These are phyloP conservation scores for Aleurites moluccanus DNA, from an alignment of 441 rosid species.

Conservation along the genomic window DNA sequence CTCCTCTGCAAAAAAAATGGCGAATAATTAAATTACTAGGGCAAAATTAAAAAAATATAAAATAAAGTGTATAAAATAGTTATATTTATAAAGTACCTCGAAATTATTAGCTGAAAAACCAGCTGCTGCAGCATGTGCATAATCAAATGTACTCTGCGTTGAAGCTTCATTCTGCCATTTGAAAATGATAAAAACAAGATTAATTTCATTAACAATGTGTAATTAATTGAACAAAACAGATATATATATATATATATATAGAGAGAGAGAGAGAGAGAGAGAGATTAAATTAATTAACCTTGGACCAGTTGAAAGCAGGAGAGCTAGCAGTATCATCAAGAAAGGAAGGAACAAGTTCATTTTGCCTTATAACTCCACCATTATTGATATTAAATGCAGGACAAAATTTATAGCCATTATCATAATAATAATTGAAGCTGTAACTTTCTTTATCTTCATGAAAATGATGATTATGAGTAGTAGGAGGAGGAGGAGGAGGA, in stretches of 20 bases:
- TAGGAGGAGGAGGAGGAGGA: slow-evolving; percentile 8
- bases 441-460: slow-evolving; percentile 35
- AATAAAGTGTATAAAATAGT: background rate
- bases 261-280: too few relatives aligned
- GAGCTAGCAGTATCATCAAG: slow-evolving; percentile 97
- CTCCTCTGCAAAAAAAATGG: slow-evolving; percentile 45
- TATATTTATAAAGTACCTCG: slow-evolving; percentile 44
- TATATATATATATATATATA: too few relatives aligned
- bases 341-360: slow-evolving; percentile 44
- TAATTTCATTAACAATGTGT: background rate
- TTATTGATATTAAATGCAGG: slow-evolving; percentile 20
- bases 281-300: slow-evolving; percentile 30
- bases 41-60: background rate
- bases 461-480: slow-evolving; percentile 25
- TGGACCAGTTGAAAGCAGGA: slow-evolving; percentile 49
- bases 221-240: too few relatives aligned
- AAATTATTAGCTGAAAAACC: slow-evolving; percentile 61
- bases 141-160: slow-evolving; percentile 52
- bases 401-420: slow-evolving; percentile 20
- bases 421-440: slow-evolving; percentile 23
- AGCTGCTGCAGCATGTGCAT: slow-evolving; percentile 47
- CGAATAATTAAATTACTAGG: background rate
- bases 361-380: slow-evolving; percentile 34
- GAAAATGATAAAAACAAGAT: background rate
- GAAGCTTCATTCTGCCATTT: slow-evolving; percentile 43